A percentile compares a stretch with the other conserved stretches of the same genome.
phyloP scores from a whole-genome alignment of 1,284 basidiomycete species.

The Ustilago cynodontis region DNA sequence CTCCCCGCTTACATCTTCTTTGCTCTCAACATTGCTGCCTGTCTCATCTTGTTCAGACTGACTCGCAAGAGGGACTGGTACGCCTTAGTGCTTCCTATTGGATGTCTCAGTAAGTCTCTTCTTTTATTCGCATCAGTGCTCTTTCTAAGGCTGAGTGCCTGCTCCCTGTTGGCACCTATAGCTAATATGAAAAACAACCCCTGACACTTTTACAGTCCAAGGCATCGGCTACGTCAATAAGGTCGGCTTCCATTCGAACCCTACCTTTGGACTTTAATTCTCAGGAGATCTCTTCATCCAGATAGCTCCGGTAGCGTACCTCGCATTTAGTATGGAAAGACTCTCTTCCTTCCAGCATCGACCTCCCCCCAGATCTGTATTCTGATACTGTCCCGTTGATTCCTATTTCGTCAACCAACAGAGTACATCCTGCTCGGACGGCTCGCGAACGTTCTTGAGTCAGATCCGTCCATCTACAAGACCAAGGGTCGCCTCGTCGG shows the following conservation, averaged over 20 bases:
- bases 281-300: slow-evolving; percentile 1
- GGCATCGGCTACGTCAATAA: slow-evolving; percentile 4
- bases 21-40: slow-evolving; percentile 1
- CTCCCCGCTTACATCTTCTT: background rate
- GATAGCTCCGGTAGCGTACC: background rate
- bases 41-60: background rate
- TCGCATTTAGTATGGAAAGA: background rate
- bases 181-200: too few species aligned
- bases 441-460: background rate
- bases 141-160: too few species aligned
- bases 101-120: background rate
- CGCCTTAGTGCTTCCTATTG: background rate
- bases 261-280: background rate
- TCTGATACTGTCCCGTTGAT: background rate
- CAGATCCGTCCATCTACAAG: background rate
- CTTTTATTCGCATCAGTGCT: too few species aligned
- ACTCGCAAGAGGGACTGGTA: background rate
- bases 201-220: background rate
- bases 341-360: background rate
- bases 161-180: too few species aligned
- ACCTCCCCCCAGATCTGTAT: background rate
- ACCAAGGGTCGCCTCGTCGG: background rate
- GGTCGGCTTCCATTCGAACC: slow-evolving; percentile 1
- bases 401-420: background rate
- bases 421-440: background rate